Conservation (phyloP, 2,329 filamentous ascomycete species). For the Myriosclerotinia scirpicola region DNA sequence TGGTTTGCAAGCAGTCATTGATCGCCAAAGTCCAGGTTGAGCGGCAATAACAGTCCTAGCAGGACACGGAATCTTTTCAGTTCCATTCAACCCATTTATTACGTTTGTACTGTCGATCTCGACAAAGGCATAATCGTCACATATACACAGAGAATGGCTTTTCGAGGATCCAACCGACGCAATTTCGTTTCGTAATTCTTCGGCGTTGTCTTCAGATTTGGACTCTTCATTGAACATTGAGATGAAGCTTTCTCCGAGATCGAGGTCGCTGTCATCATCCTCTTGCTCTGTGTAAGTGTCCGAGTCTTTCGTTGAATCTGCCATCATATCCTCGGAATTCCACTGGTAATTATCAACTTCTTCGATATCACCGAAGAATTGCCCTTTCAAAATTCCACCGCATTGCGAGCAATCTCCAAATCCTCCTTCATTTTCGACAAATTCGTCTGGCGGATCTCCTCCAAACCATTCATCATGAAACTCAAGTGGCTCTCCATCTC, state of each 20-base stretch:
- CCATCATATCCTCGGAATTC: background rate
- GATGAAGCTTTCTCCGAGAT: background rate
- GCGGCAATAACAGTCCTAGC: background rate
- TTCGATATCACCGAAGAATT: background rate
- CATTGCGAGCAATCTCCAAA: background rate
- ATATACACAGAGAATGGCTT: background rate
- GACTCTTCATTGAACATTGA: background rate
- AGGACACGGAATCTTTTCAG: background rate
- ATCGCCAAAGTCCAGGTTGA: conserved; percentile 1
- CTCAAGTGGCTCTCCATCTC: background rate
- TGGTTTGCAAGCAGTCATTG: conserved; percentile 16
- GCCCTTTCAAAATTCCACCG: background rate
- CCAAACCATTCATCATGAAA: conserved; percentile 13
- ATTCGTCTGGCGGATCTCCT: background rate
- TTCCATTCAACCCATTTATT: conserved; percentile 8
- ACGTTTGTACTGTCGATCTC: background rate
- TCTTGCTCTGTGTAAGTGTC: background rate
- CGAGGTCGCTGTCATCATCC: background rate
- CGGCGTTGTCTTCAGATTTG: background rate
- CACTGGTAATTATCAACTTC: too few species aligned
- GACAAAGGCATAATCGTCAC: background rate
- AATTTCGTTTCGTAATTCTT: background rate
- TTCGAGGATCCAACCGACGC: background rate
- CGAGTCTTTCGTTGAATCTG: background rate
- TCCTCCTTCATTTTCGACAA: background rate